Evolutionary conservation across 208 protist genomes (phyloP).

Genomic region (Trichomonas vaginalis): DNA sequence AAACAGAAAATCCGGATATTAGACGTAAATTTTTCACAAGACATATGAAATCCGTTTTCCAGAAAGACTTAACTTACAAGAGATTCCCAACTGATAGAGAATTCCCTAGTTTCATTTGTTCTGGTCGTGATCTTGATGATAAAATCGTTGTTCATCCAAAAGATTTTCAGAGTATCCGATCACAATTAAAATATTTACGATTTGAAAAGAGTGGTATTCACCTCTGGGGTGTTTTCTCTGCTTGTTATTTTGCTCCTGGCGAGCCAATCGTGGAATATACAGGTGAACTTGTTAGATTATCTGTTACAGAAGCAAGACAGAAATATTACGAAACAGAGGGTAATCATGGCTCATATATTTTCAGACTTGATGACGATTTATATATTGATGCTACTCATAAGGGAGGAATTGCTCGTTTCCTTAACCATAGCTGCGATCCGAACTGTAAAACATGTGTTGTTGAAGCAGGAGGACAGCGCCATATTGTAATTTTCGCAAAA

Average conservation of each 20-base stretch:
- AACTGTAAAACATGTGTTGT: background rate
- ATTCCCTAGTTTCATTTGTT: too few relatives aligned
- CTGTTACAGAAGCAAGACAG: slow-evolving; percentile 19
- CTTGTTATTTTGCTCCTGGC: background rate
- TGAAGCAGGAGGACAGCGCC: background rate
- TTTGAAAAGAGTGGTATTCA: slow-evolving; percentile 11
- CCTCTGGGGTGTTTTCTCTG: slow-evolving; percentile 24
- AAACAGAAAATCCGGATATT: too few relatives aligned
- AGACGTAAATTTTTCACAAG: too few relatives aligned
- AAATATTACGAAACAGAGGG: slow-evolving; percentile 22
- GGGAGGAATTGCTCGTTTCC: slow-evolving; percentile 21
- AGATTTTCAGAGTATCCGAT: background rate
- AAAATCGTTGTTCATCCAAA: too few relatives aligned
- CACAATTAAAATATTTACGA: background rate
- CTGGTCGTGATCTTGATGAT: too few relatives aligned
- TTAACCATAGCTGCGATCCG: slow-evolving; percentile 29
- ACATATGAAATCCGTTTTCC: too few relatives aligned
- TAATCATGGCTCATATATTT: slow-evolving; percentile 23
- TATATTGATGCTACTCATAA: slow-evolving; percentile 22
- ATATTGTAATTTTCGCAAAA: slow-evolving; percentile 20
- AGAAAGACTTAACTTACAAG: too few relatives aligned
- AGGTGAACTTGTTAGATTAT: slow-evolving; percentile 20
- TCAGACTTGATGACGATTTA: slow-evolving; percentile 18
- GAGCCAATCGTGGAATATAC: slow-evolving; percentile 29
- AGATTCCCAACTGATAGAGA: too few relatives aligned